These are phyloP conservation scores for Mycena sanguinolenta DNA, from an alignment of 768 basidiomycete species.

Conservation along the genomic window DNA sequence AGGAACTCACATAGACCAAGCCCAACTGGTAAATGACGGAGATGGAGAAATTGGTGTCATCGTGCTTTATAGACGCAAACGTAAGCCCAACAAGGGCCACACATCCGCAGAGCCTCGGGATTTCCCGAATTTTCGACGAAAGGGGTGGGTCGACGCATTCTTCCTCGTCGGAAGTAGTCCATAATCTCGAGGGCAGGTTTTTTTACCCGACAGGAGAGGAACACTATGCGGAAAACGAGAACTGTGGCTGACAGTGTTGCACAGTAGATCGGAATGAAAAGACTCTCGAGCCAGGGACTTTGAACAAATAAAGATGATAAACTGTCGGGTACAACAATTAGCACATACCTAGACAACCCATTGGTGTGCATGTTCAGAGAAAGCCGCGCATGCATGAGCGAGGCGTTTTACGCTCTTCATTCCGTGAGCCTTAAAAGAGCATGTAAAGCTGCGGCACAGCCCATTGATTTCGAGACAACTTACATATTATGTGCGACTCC, in stretches of 20 bases:
- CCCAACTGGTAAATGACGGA: not conserved
- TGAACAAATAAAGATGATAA: not conserved
- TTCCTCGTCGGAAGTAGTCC: too few relatives aligned
- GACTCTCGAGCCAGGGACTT: not conserved
- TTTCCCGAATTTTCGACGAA: not conserved
- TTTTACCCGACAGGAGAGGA: not conserved
- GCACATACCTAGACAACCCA: not conserved
- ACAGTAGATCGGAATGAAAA: conserved; percentile 13
- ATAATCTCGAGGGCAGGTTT: not conserved
- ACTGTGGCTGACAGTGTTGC: conserved; percentile 10
- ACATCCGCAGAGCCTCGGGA: conserved; percentile 14
- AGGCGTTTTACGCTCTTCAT: too few relatives aligned
- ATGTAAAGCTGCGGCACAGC: too few relatives aligned
- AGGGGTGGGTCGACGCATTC: not conserved
- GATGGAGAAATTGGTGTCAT: not conserved
- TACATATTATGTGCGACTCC: too few relatives aligned
- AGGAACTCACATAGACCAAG: conserved; percentile 20
- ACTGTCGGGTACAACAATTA: not conserved
- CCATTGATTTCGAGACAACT: too few relatives aligned
- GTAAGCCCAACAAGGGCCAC: not conserved
- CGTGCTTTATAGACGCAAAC: not conserved
- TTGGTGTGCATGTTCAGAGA: not conserved
- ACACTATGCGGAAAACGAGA: conserved; percentile 3
- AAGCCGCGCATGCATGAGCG: too few relatives aligned
- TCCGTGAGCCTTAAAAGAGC: too few relatives aligned